Conservation (phyloP, 2,329 filamentous ascomycete species). For the Aspergillus novoparasiticus region DNA sequence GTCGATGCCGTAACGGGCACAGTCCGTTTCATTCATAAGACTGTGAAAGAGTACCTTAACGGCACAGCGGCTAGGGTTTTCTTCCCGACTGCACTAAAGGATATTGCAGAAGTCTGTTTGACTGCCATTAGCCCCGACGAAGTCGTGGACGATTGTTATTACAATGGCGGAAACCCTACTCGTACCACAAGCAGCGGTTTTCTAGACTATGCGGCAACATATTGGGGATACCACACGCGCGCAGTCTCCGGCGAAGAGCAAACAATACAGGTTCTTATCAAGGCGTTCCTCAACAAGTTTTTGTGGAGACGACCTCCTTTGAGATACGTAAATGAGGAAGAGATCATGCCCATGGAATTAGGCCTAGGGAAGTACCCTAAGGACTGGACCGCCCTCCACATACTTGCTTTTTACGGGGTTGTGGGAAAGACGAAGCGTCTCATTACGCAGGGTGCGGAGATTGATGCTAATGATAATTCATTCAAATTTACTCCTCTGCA, state of each 20-base stretch:
- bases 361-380: conserved; percentile 30
- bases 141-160: conserved; percentile 36
- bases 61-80: conserved; percentile 32
- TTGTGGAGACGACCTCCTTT: conserved; percentile 31
- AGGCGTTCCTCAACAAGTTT: conserved; percentile 36
- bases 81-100: conserved; percentile 30
- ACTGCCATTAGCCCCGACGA: conserved; percentile 31
- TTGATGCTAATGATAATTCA: conserved; percentile 29
- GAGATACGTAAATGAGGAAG: conserved; percentile 11
- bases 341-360: conserved; percentile 22
- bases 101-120: conserved; percentile 34
- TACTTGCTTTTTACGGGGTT: conserved; percentile 34
- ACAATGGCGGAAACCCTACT: conserved; percentile 14
- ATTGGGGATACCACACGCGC: conserved; percentile 34
- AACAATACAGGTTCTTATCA: conserved; percentile 32
- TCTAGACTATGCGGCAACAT: conserved; percentile 29
- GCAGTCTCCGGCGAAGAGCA: conserved; percentile 30
- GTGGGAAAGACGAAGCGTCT: conserved; percentile 26
- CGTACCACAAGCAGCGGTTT: conserved; percentile 18
- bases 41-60: conserved; percentile 32
- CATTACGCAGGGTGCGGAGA: conserved; percentile 27
- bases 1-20: conserved; percentile 29
- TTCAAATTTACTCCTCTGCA: conserved; percentile 32
- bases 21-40: conserved; percentile 33
- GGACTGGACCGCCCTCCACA: conserved; percentile 34